Base-by-base conservation (phyloP, 768 basidiomycete genomes). In the Pulveroboletus frians region DNA sequence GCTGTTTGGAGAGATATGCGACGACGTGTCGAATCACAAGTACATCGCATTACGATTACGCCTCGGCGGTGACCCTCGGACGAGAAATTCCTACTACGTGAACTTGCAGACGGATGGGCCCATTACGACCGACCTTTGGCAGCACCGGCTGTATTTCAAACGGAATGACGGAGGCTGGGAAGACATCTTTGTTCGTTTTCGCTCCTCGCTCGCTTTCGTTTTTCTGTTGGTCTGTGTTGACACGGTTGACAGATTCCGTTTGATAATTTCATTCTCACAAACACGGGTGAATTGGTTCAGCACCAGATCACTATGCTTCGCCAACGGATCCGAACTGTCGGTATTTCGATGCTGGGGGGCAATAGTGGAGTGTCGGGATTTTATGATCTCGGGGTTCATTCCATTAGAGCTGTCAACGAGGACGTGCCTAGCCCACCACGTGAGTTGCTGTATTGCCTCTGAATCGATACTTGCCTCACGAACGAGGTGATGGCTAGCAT, bases 71-170 rank as follows among this genome's bases (percentile, higher is more conserved):
- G 81, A 90, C 54, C 81, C 83, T 18, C 75, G 79, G 35, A 87
- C 87, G 36, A 80, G 83, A 53, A 81, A 81, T 56, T 84, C 88
- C n/a, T 97, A 92, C 74, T 94, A 87, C 57, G 86, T 92, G 41
- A 97, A 98, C 69, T 71, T 97, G 39, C 93, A 96, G 66, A 95
- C 92, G 3, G 87, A 92, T 44, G 87, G 88, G 1, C 76, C 81
- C 38, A 74, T 88, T 42, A 78, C 82, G 43, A 85, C 83, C 32
- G 92, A 95, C 64, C 72, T 98, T n/a, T 98, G 89, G 85, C 95
- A 96, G 63, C 93, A 97, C 57, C 79, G 90, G 30, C 73, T 98
- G n/a, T 89, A 80, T 68, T 88, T 93, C 64, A 73, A 76, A 43
- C 76, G 79, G 47, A 70, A 73, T 23, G 78, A 84, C 49, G 77